Evolutionary conservation across 768 basidiomycete genomes (phyloP), one percentile per base, ranked within the genome.

Genomic region (Tephrocybe sp.): DNA sequence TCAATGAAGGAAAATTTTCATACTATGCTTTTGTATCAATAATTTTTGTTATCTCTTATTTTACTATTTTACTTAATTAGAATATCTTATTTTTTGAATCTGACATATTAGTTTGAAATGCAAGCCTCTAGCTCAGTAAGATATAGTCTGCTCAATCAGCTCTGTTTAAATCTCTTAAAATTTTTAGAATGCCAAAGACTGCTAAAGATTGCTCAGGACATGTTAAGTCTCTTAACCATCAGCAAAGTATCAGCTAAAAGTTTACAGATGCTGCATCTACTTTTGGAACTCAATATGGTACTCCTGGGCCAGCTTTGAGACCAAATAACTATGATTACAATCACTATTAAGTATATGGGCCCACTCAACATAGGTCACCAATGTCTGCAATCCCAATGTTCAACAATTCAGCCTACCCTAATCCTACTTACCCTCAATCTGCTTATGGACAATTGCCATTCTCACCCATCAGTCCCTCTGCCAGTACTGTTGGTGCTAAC

Each of bases 361-460:
- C 75, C 21, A 71, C 71, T 25, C 72, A 77, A 47, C 51, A 68
- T 34, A 61, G 63, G 55, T 56, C 59, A 28, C 65, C 57, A 3
- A 10, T 18, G 33, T 41, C 57, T 25, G 62, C 62, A 17, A 64
- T 62, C 54, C 68, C 73, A 6, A 52, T 5, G 66, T 62, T 28
- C 67, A 40, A 38, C 18, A 32, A 51, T 20, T 32, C 50, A 9
- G 23, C 39, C 34, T 53, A 53, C 40, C 51, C 45, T 18, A 42
- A 70, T 53, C 72, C 74, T 10, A 71, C 74, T 60, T 66, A 71
- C 51, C 60, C 68, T 28, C 67, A 70, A 23, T 14, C 54, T n/a
- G 46, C 53, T 14, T 73, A 72, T 50, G 65, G 59, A 51, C 72
- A 76, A 48, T 64, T 63, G 1, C 65, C 66, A 10, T 69, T 65